phyloP scores from a whole-genome alignment of 1,284 basidiomycete species.

The Fereydounia khargensis region DNA sequence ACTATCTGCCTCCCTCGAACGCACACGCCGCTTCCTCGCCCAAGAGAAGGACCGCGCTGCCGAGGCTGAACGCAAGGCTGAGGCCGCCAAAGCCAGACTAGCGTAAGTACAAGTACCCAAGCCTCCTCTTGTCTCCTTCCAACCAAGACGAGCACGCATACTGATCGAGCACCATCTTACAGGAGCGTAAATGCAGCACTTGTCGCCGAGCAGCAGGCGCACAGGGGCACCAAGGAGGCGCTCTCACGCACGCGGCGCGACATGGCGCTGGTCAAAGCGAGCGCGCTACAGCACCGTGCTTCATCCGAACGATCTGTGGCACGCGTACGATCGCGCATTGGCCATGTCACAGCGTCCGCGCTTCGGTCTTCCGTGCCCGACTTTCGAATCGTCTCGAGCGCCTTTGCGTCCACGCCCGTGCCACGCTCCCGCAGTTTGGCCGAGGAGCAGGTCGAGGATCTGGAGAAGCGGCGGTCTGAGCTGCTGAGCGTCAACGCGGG shows the following conservation, averaged over 20 bases:
- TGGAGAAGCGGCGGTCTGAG: slow-evolving; percentile 26
- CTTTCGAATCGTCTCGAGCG: slow-evolving; percentile 32
- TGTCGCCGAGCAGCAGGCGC: slow-evolving; percentile 17
- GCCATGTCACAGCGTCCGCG: slow-evolving; percentile 37
- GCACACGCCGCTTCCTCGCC: slow-evolving; percentile 22
- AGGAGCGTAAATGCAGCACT: slow-evolving; percentile 13
- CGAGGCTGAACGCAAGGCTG: slow-evolving; percentile 31
- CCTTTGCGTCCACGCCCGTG: slow-evolving; percentile 13
- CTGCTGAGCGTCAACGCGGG: slow-evolving; percentile 35
- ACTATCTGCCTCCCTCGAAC: slow-evolving; percentile 22
- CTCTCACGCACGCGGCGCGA: slow-evolving; percentile 24
- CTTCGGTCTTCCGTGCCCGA: slow-evolving; percentile 28
- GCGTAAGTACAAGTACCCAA: no score
- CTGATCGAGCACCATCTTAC: not conserved
- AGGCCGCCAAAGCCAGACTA: slow-evolving; percentile 26
- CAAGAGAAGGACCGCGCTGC: slow-evolving; percentile 24
- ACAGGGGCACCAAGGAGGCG: slow-evolving; percentile 37
- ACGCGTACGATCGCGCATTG: slow-evolving; percentile 25
- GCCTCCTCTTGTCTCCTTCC: not conserved
- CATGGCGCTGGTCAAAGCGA: slow-evolving; percentile 27
- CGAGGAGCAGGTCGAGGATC: slow-evolving; percentile 33
- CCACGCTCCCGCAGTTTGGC: slow-evolving; percentile 6
- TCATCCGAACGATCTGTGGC: slow-evolving; percentile 29
- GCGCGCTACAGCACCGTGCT: slow-evolving; percentile 29
- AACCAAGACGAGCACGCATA: not conserved